phyloP scores from a whole-genome alignment of 2,329 filamentous ascomycete species.

The Aspergillus nomiae region DNA sequence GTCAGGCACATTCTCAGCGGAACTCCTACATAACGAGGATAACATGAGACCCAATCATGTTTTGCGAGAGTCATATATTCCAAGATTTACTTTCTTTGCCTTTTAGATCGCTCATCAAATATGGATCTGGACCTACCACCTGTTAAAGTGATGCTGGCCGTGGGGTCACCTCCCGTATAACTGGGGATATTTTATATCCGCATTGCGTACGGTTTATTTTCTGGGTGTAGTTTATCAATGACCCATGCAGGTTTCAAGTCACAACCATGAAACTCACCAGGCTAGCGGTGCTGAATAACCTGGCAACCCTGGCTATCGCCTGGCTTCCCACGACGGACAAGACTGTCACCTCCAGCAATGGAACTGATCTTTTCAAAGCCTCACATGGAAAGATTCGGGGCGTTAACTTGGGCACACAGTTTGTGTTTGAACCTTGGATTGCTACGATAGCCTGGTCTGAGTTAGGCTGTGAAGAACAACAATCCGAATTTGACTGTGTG shows the following conservation, averaged over 20 bases:
- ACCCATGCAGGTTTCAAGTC: background rate
- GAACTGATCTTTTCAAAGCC: conserved; percentile 26
- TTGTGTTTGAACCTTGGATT: conserved; percentile 60
- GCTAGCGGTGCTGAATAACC: background rate
- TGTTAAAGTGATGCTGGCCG: background rate
- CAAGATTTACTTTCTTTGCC: background rate
- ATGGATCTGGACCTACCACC: background rate
- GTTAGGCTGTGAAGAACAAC: conserved; percentile 51
- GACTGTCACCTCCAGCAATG: conserved; percentile 25
- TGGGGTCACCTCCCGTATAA: background rate
- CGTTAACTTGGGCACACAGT: conserved; percentile 57
- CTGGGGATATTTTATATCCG: background rate
- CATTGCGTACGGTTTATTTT: background rate
- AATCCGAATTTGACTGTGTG: conserved; percentile 60
- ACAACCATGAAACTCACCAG: background rate
- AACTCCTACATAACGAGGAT: background rate
- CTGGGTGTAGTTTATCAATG: background rate
- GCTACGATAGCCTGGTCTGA: conserved; percentile 47
- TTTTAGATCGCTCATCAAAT: background rate
- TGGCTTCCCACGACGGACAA: conserved; percentile 32
- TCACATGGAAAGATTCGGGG: conserved; percentile 52
- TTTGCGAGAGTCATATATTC: background rate
- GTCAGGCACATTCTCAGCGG: background rate
- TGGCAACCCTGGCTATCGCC: conserved; percentile 12
- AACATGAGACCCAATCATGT: background rate